Conservation (phyloP, 73 alveolate genomes). For the Halteria grandinella region DNA sequence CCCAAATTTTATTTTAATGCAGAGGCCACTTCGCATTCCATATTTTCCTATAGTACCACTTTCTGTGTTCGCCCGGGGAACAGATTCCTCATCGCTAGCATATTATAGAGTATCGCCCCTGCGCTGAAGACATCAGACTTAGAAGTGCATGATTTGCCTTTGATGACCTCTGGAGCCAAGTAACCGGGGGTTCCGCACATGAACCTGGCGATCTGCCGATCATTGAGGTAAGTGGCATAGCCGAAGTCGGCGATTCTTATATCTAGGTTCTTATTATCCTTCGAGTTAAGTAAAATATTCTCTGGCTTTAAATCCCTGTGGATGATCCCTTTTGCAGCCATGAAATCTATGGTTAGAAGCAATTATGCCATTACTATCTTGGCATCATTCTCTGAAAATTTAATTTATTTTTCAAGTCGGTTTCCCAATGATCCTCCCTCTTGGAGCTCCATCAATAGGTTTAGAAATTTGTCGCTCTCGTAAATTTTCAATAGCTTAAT, state of each 20-base stretch:
- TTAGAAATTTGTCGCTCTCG: background rate
- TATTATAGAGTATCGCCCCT: slow-evolving; percentile 40
- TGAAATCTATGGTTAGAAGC: slow-evolving; percentile 43
- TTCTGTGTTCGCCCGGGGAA: slow-evolving; percentile 8
- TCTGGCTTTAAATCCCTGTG: slow-evolving; percentile 68
- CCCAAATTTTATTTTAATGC: slow-evolving; percentile 7
- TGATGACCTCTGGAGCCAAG: slow-evolving; percentile 66
- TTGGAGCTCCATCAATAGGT: slow-evolving; percentile 4
- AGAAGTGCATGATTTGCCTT: slow-evolving; percentile 6
- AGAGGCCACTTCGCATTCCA: background rate
- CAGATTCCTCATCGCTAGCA: slow-evolving; percentile 8
- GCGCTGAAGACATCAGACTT: slow-evolving; percentile 40
- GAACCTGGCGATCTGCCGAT: background rate
- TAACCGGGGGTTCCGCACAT: slow-evolving; percentile 78
- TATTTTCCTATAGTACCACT: background rate
- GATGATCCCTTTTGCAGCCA: slow-evolving; percentile 41
- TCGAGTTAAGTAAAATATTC: slow-evolving; percentile 51
- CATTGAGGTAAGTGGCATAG: slow-evolving; percentile 49
- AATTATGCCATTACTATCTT: slow-evolving; percentile 32
- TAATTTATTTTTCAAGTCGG: background rate
- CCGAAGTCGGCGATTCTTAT: slow-evolving; percentile 79
- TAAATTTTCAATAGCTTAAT: slow-evolving; percentile 12
- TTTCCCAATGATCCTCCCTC: slow-evolving; percentile 34
- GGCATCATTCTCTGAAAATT: background rate
- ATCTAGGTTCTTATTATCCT: slow-evolving; percentile 11